These are phyloP conservation scores for Pythium apleroticum DNA, from an alignment of 352 stramenopile species.

Conservation along the genomic window DNA sequence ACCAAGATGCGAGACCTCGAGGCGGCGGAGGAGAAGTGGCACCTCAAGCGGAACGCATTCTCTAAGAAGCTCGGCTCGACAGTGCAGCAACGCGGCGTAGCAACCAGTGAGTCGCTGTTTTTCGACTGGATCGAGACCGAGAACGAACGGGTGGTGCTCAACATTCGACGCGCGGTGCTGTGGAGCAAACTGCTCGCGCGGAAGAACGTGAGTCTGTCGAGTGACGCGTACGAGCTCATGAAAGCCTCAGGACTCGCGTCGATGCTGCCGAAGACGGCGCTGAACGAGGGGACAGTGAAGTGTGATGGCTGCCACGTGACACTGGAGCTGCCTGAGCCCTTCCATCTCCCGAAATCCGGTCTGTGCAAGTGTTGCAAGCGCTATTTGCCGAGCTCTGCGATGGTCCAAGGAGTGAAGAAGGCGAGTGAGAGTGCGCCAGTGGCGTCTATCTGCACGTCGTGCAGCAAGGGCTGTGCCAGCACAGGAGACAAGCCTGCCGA, in stretches of 20 bases:
- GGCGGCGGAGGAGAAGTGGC: neutral
- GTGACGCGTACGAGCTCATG: neutral
- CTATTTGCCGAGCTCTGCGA: neutral
- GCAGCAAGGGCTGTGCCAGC: neutral
- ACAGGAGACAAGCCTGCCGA: neutral
- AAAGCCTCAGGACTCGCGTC: neutral
- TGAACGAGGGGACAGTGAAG: neutral
- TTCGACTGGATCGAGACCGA: neutral
- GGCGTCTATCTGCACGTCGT: neutral
- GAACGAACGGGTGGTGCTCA: slow-evolving; percentile 1
- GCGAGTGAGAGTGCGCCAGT: neutral
- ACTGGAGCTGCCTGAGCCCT: neutral
- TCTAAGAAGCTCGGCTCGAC: slow-evolving; percentile 1
- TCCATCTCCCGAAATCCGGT: neutral
- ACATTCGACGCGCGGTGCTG: neutral
- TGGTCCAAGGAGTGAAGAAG: neutral
- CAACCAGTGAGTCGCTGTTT: slow-evolving; percentile 1
- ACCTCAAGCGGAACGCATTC: neutral
- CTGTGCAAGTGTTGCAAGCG: neutral
- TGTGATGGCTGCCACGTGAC: neutral
- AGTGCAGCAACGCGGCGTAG: neutral
- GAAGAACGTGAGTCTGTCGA: neutral
- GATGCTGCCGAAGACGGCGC: neutral
- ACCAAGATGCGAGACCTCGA: neutral
- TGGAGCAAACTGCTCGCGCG: slow-evolving; percentile 1